phyloP scores from a whole-genome alignment of 2,329 filamentous ascomycete species.

The Talaromyces sp. region DNA sequence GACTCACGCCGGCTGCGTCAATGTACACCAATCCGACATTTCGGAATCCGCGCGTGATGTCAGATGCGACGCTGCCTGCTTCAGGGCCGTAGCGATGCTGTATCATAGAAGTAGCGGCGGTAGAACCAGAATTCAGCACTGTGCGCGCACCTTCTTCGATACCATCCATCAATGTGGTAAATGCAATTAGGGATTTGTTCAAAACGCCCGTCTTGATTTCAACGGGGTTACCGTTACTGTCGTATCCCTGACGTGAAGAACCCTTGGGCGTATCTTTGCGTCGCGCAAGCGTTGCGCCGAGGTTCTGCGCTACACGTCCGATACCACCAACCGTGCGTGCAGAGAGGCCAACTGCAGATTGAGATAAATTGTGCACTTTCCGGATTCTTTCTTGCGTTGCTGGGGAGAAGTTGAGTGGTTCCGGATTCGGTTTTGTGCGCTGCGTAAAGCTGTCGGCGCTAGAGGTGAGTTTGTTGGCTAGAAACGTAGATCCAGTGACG shows the following conservation, averaged over 20 bases:
- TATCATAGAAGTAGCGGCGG: conserved; percentile 81
- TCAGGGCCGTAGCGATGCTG: conserved; percentile 86
- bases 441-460: conserved; percentile 79
- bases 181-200: conserved; percentile 96
- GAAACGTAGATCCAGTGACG: conserved; percentile 77
- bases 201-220: conserved; percentile 85
- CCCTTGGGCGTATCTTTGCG: conserved; percentile 55
- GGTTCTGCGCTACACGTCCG: conserved; percentile 79
- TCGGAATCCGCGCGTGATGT: conserved; percentile 82
- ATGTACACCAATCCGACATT: conserved; percentile 98
- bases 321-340: conserved; percentile 85
- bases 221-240: conserved; percentile 66
- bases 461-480: conserved; percentile 73
- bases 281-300: conserved; percentile 74
- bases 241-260: conserved; percentile 54
- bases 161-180: conserved; percentile 89
- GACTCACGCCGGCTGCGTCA: conserved; percentile 87
- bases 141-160: conserved; percentile 83
- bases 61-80: conserved; percentile 72
- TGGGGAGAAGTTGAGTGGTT: conserved; percentile 84
- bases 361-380: conserved; percentile 84
- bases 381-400: conserved; percentile 81
- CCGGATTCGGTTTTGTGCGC: conserved; percentile 72
- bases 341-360: conserved; percentile 73
- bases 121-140: conserved; percentile 70